Evolutionary conservation across 2,329 filamentous ascomycete species (phyloP).

Genomic region (Chaetomiaceae sp.): DNA sequence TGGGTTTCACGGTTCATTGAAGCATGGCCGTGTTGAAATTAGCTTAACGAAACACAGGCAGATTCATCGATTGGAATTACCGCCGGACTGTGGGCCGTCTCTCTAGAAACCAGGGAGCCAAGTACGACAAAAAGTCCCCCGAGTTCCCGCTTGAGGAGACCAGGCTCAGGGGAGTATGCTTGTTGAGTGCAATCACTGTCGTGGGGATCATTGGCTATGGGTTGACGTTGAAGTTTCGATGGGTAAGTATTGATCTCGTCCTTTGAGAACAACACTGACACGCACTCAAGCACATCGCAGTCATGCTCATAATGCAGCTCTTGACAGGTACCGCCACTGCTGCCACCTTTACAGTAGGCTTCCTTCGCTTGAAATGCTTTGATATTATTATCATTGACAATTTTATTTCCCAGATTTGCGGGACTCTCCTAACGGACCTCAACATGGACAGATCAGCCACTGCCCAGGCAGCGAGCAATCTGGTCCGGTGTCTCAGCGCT

Average conservation of each 20-base stretch:
- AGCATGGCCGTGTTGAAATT: neutral
- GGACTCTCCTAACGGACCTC: constrained; percentile 29
- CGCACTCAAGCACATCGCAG: constrained; percentile 10
- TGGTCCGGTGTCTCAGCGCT: constrained; percentile 26
- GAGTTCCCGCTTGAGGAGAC: constrained; percentile 14
- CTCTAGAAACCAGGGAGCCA: neutral
- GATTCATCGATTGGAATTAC: constrained; percentile 18
- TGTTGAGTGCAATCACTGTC: constrained; percentile 2
- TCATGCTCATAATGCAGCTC: constrained; percentile 17
- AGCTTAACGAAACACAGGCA: neutral
- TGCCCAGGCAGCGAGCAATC: constrained; percentile 28
- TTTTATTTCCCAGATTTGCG: neutral
- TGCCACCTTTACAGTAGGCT: constrained; percentile 7
- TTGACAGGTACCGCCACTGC: constrained; percentile 14
- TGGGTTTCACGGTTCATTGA: neutral
- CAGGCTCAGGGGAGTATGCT: constrained; percentile 4
- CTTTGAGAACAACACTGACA: neutral
- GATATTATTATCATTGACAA: neutral
- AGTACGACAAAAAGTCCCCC: constrained; percentile 10
- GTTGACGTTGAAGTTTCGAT: constrained; percentile 2
- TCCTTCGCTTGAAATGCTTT: neutral
- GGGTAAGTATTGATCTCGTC: constrained; percentile 1
- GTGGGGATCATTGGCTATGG: constrained; percentile 14
- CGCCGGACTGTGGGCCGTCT: neutral
- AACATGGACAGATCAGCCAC: constrained; percentile 27